Evolutionary conservation across 73 alveolate genomes (phyloP).

Genomic region (Diophrys sp.): DNA sequence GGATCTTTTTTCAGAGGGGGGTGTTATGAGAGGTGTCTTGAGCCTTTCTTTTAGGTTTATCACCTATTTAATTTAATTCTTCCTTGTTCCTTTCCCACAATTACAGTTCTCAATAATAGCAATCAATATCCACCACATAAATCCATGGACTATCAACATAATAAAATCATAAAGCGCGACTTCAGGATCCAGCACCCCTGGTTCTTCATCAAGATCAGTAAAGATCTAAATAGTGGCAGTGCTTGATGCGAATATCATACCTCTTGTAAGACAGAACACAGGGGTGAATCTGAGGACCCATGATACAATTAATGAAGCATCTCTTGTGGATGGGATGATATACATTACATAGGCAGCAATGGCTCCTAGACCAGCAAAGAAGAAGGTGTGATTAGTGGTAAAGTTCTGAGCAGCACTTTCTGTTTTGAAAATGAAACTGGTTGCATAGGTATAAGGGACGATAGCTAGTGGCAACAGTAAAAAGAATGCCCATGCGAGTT

Average conservation of each 20-base stretch:
- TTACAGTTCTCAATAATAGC: no score
- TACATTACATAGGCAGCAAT: constrained; percentile 54
- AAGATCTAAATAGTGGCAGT: constrained; percentile 37
- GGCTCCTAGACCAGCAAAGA: constrained; percentile 59
- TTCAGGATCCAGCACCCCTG: no score
- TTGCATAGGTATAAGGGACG: constrained; percentile 72
- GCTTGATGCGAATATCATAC: constrained; percentile 40
- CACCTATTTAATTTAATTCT: no score
- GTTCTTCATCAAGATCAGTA: no score
- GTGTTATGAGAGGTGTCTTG: no score
- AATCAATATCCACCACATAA: no score
- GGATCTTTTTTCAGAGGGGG: no score
- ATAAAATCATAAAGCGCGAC: no score
- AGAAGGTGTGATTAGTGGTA: constrained; percentile 59
- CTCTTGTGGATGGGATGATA: constrained; percentile 55
- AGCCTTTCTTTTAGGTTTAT: no score
- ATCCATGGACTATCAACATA: no score
- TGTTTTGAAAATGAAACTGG: constrained; percentile 56
- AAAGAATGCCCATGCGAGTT: constrained; percentile 52
- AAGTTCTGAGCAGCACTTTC: constrained; percentile 65
- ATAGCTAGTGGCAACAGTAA: constrained; percentile 71
- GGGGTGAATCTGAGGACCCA: constrained; percentile 77
- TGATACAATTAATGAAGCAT: constrained; percentile 37
- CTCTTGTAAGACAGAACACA: constrained; percentile 57
- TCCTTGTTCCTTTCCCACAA: no score